Evolutionary conservation across 2,329 filamentous ascomycete genomes (phyloP).

Genomic region (Curvularia eragrostidis): DNA sequence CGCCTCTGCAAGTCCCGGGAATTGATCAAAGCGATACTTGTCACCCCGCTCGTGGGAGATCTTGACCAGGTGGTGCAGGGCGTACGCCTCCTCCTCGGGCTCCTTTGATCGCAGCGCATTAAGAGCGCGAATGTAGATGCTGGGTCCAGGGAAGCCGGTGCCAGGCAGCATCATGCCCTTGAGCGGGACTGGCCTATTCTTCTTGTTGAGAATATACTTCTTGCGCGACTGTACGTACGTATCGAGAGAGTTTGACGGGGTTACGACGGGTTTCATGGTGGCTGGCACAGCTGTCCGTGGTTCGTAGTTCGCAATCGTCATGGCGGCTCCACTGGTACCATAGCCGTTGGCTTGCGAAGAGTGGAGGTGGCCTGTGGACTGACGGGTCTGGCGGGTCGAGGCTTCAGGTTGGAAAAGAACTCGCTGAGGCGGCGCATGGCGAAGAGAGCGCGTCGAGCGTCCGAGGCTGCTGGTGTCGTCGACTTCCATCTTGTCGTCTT

Average conservation of each 20-base stretch:
- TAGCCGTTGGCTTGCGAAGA: constrained; percentile 56
- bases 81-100: constrained; percentile 85
- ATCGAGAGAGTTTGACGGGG: constrained; percentile 74
- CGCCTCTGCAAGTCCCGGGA: constrained; percentile 85
- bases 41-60: constrained; percentile 95
- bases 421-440: constrained; percentile 84
- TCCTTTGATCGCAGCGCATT: constrained; percentile 82
- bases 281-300: constrained; percentile 68
- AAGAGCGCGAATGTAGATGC: constrained; percentile 89
- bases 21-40: constrained; percentile 94
- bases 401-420: constrained; percentile 86
- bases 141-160: constrained; percentile 75
- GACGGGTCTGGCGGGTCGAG: constrained; percentile 68
- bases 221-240: constrained; percentile 68
- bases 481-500: constrained; percentile 56
- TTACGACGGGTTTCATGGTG: constrained; percentile 74
- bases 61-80: constrained; percentile 89
- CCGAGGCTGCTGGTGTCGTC: constrained; percentile 59
- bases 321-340: constrained; percentile 54
- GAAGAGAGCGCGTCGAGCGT: constrained; percentile 58
- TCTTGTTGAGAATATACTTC: constrained; percentile 56
- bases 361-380: constrained; percentile 50
- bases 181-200: constrained; percentile 48
- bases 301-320: constrained; percentile 72
- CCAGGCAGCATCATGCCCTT: constrained; percentile 67